Percentiles rank a stretch among this genome's conserved stretches.
Evolutionary conservation across 2,329 filamentous ascomycete genomes (phyloP).

Genomic region (Xylaria sp.): DNA sequence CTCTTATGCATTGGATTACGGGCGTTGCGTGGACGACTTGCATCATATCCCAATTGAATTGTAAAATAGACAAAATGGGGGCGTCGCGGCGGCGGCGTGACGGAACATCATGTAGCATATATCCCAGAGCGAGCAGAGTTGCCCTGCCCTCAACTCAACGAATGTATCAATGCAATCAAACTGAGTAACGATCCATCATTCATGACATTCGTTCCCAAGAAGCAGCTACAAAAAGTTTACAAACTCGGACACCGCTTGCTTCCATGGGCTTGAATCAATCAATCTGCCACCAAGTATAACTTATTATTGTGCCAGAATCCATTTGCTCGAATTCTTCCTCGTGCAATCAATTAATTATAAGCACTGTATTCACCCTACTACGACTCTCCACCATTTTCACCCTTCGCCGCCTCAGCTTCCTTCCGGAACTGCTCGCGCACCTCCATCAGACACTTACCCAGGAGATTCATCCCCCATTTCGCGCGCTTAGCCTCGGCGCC

Average conservation of each 20-base stretch:
- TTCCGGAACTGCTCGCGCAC: constrained; percentile 64
- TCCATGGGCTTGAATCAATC: background rate
- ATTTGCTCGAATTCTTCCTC: background rate
- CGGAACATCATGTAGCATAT: constrained; percentile 36
- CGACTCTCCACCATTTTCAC: constrained; percentile 3
- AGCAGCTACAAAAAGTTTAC: background rate
- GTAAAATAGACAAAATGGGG: constrained; percentile 49
- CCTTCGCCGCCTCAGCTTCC: constrained; percentile 40
- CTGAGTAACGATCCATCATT: constrained; percentile 4
- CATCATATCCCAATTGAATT: constrained; percentile 39
- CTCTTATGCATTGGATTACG: constrained; percentile 45
- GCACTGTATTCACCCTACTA: background rate
- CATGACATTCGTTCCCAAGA: background rate
- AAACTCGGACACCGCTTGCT: background rate
- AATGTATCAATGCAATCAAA: constrained; percentile 25
- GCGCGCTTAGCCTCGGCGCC: constrained; percentile 60
- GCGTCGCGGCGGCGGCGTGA: constrained; percentile 37
- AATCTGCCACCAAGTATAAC: background rate
- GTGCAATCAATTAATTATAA: too few relatives aligned
- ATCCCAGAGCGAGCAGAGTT: constrained; percentile 20
- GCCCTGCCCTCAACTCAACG: constrained; percentile 18
- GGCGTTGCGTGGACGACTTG: constrained; percentile 42
- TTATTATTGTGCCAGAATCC: background rate
- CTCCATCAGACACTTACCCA: constrained; percentile 71
- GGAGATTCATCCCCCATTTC: constrained; percentile 71